Base-by-base conservation (phyloP, 1,139 yeast genomes). In the Pichia sp. region DNA sequence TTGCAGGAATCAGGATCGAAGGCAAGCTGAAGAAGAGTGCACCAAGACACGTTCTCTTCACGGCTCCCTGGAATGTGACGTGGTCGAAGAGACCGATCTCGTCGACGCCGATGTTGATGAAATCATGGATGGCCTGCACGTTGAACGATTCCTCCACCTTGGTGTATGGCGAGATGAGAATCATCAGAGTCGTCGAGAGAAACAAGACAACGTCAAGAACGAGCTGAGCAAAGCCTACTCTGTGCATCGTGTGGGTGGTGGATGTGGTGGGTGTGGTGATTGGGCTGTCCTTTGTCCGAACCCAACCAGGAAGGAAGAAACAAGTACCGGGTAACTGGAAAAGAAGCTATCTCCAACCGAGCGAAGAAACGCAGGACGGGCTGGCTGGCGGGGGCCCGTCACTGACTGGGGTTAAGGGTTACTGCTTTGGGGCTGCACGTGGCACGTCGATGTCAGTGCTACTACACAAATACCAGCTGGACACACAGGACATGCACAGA, bases 81-180 rank as follows among this genome's bases (percentile, higher is more conserved):
- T 91, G 98, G 62, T 93, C 98, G 62, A 77, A 93, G 49, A 70
- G 47, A 6, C 74, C 58, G 1, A 72, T 49, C 46, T 72, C 72
- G 27, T 65, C 65, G 0, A 75, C 54, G 0, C 96, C 96, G 60
- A 79, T 75, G 53, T 76, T 75, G 46, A 88, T 57, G 42, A 91
- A 73, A 60, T 93, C 98, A 61, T 90, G 93, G 37, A 88, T 72
- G 0, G 98, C 98, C 60, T 93, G 98, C 40, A 88, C 72, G 58
- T 85, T 88, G 72, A 93, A 93, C 32, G 96, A 87, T 63, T 93
- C 99, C 62, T 93, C 98, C 1, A 93, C 97, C 65, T 93, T 91
- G 4, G 97, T 85, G 64, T 72, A 89, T 0, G 97, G 97, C 0
- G 96, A 75, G 3, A 77, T 56, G 2, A 48, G 30, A 4, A 53